A percentile compares a stretch with the other conserved stretches of the same genome.
These are phyloP conservation scores for Umbelopsis sp. DNA, from an alignment of 192 early-diverging fungal genomes.

Conservation along the genomic window DNA sequence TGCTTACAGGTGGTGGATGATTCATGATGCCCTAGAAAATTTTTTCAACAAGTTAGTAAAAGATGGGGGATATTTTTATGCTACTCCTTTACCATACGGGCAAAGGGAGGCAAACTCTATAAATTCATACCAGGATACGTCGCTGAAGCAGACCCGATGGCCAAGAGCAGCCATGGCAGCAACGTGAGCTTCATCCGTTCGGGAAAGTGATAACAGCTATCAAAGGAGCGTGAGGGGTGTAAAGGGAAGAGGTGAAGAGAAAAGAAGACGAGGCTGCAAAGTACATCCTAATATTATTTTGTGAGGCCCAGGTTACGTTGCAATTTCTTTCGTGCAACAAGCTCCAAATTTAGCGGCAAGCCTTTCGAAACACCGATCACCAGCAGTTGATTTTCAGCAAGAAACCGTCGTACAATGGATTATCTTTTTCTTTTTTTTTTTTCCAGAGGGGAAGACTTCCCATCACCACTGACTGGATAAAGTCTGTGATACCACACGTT, in stretches of 20 bases:
- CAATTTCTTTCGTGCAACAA: slow-evolving; percentile 19
- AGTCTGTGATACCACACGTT: too few relatives aligned
- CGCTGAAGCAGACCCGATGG: slow-evolving; percentile 17
- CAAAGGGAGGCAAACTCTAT: not conserved
- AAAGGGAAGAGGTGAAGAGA: not conserved
- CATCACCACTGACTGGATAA: not conserved
- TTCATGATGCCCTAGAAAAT: not conserved
- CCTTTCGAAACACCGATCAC: not conserved
- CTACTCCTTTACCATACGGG: not conserved
- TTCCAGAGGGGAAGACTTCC: too few relatives aligned
- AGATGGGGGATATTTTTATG: not conserved
- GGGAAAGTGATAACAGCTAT: not conserved
- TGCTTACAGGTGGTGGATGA: slow-evolving; percentile 8
- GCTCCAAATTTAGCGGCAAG: slow-evolving; percentile 9
- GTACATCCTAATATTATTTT: not conserved
- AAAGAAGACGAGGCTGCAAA: slow-evolving; percentile 7
- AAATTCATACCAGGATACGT: slow-evolving; percentile 7
- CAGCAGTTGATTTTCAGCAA: not conserved
- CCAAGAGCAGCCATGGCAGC: slow-evolving; percentile 18
- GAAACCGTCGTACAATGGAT: not conserved
- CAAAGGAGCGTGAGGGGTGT: slow-evolving; percentile 14
- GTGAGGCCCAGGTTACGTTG: not conserved
- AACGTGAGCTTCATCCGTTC: slow-evolving; percentile 19
- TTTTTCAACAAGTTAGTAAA: not conserved
- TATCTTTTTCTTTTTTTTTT: too few relatives aligned